Conservation (phyloP, 192 early-diverging fungal genomes). For the Pilaira anomala region DNA sequence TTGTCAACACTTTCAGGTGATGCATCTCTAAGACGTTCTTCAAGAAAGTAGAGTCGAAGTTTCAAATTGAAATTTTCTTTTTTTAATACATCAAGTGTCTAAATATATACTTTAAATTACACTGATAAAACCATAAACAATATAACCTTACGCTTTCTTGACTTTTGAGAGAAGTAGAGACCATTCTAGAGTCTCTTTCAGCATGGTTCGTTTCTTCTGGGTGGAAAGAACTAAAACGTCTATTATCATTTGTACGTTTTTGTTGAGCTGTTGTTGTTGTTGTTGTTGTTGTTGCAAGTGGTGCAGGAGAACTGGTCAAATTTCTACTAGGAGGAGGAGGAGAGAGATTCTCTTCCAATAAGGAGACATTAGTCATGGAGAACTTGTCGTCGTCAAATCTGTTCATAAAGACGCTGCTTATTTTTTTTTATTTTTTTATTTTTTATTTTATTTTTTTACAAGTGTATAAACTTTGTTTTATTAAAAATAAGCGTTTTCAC, state of each 20-base stretch:
- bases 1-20: conserved; percentile 55
- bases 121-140: too few relatives aligned
- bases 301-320: background rate
- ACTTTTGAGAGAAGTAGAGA: conserved; percentile 48
- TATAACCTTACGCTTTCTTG: conserved; percentile 51
- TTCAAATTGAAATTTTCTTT: conserved; percentile 57
- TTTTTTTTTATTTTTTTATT: too few relatives aligned
- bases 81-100: conserved; percentile 53
- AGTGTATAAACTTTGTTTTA: too few relatives aligned
- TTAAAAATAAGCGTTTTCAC: too few relatives aligned
- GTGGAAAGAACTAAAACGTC: background rate
- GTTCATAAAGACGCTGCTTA: too few relatives aligned
- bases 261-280: too few relatives aligned
- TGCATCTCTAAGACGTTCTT: conserved; percentile 45
- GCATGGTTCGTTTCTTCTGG: background rate
- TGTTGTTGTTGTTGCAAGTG: too few relatives aligned
- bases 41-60: conserved; percentile 51
- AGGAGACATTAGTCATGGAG: conserved; percentile 14
- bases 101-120: background rate
- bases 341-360: background rate
- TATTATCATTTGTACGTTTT: background rate
- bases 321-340: background rate
- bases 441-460: too few relatives aligned
- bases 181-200: conserved; percentile 5
- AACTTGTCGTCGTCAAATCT: background rate